Conservation (phyloP, 2,329 filamentous ascomycete genomes). For the Cyphellophora europaea region DNA sequence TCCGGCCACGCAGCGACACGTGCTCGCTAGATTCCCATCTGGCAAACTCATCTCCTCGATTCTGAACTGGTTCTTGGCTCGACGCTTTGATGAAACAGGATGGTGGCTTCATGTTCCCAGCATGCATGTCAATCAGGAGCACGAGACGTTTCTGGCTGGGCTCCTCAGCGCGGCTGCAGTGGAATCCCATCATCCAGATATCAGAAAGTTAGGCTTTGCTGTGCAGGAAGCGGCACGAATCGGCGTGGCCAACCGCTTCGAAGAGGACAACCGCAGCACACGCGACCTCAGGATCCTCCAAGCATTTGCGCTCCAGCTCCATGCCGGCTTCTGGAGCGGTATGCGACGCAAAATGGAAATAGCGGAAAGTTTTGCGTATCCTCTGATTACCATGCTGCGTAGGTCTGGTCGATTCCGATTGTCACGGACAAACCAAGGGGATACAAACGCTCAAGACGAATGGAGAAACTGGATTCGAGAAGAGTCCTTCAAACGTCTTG, state of each 20-base stretch:
- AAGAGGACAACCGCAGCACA: conserved; percentile 24
- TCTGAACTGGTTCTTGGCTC: conserved; percentile 28
- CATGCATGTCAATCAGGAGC: conserved; percentile 27
- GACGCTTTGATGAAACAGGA: conserved; percentile 19
- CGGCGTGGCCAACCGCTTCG: conserved; percentile 18
- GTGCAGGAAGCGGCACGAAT: conserved; percentile 25
- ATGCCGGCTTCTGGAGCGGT: conserved; percentile 30
- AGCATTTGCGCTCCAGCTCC: conserved; percentile 25
- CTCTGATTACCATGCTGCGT: conserved; percentile 50
- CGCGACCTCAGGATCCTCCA: conserved; percentile 25
- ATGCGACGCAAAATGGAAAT: conserved; percentile 30
- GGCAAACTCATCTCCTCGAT: conserved; percentile 30
- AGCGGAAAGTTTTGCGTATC: conserved; percentile 29
- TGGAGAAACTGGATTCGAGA: conserved; percentile 23
- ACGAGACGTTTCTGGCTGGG: conserved; percentile 27
- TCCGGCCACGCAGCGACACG: conserved; percentile 43
- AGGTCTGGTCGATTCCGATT: conserved; percentile 51
- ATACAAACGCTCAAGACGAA: conserved; percentile 9
- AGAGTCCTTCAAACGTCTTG: conserved; percentile 38
- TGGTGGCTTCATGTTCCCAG: conserved; percentile 30
- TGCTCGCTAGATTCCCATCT: conserved; percentile 36
- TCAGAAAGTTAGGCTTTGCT: conserved; percentile 32
- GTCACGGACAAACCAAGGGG: background rate
- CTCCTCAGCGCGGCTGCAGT: conserved; percentile 30
- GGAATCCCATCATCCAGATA: conserved; percentile 26